Evolutionary conservation across 108 stramenopile genomes (phyloP).

Genomic region (Cyclostephanos tholiformis): DNA sequence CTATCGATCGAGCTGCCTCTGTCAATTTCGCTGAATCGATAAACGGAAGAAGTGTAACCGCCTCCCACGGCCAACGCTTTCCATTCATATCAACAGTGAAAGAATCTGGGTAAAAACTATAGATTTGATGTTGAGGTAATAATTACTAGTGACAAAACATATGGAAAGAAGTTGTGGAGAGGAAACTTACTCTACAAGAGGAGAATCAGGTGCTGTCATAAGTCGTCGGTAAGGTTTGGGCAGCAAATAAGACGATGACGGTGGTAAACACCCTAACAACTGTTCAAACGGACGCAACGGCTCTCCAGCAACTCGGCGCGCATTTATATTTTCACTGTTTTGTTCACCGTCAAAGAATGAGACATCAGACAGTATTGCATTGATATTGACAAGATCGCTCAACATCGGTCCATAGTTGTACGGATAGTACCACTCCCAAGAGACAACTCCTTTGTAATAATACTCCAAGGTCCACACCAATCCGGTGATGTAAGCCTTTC

Average conservation of each 20-base stretch:
- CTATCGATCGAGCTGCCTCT: conserved; percentile 57
- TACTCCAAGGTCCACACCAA: conserved; percentile 97
- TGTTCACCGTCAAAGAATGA: conserved; percentile 60
- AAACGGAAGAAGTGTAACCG: conserved; percentile 96
- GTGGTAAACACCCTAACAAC: conserved; percentile 94
- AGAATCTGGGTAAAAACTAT: conserved; percentile 82
- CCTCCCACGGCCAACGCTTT: conserved; percentile 97
- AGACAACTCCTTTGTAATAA: conserved; percentile 92
- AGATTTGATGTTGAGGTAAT: background rate
- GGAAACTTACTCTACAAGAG: conserved; percentile 69
- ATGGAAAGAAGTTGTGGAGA: background rate
- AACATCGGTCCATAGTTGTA: conserved; percentile 97
- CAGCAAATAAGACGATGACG: conserved; percentile 90
- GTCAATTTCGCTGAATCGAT: conserved; percentile 89
- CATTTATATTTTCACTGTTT: conserved; percentile 17
- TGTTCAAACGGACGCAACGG: conserved; percentile 94
- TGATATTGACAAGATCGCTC: conserved; percentile 88
- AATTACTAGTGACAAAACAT: background rate
- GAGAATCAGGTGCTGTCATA: conserved; percentile 85
- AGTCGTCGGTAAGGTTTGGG: conserved; percentile 90
- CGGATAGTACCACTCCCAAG: conserved; percentile 99
- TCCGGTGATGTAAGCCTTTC: conserved; percentile 90
- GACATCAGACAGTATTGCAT: conserved; percentile 66
- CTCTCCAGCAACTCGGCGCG: conserved; percentile 58
- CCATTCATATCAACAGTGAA: conserved; percentile 92